A percentile compares a stretch with the other conserved stretches of the same genome.
phyloP scores from a whole-genome alignment of 208 protist species.

The Leishmania braziliensis region DNA sequence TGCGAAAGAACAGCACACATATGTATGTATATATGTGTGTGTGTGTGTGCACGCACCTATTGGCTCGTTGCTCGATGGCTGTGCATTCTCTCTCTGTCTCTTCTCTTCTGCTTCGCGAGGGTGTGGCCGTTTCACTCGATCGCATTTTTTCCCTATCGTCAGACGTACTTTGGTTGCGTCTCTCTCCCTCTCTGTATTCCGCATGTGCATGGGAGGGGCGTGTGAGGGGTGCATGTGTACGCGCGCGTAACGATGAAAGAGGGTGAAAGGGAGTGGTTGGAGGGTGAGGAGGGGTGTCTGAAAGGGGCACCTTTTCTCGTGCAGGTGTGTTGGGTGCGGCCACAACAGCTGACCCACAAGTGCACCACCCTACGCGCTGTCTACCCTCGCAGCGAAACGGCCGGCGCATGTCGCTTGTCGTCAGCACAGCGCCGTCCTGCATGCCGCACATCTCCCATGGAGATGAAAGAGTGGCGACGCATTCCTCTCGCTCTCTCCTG shows the following conservation, averaged over 20 bases:
- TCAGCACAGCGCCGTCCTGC: background rate
- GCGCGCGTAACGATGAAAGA: background rate
- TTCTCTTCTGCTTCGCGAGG: background rate
- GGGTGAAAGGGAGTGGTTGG: background rate
- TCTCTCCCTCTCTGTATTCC: too few relatives aligned
- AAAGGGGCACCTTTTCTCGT: background rate
- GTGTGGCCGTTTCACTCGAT: background rate
- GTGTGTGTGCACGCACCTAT: background rate
- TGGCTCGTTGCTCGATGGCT: background rate
- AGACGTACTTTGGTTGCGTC: background rate
- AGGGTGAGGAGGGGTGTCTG: background rate
- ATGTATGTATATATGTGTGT: constrained; percentile 4
- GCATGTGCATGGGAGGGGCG: too few relatives aligned
- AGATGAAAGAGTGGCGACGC: background rate
- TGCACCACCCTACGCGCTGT: background rate
- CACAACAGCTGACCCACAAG: background rate
- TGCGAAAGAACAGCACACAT: background rate
- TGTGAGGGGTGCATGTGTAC: too few relatives aligned
- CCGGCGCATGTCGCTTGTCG: background rate
- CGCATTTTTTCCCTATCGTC: background rate
- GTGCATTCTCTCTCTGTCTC: background rate
- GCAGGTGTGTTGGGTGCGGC: background rate
- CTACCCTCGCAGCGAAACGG: background rate
- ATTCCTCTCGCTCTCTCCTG: background rate
- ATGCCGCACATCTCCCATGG: background rate